Evolutionary conservation across 805 yeast genomes (phyloP), one percentile per base, ranked within the genome.

Genomic region (Yamadazyma sp.): DNA sequence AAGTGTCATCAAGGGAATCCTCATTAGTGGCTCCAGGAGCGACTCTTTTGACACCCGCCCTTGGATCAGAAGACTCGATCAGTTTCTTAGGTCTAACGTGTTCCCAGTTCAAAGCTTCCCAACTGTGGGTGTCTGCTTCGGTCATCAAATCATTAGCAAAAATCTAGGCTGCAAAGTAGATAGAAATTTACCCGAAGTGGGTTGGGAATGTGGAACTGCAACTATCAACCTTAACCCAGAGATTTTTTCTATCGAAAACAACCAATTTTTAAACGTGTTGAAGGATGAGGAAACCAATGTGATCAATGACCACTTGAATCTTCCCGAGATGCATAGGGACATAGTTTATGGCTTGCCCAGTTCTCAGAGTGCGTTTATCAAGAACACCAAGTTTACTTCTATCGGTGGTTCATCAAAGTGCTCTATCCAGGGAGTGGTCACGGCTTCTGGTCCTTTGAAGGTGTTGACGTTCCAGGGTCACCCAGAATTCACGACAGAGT

Each of bases 401-500:
- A 61, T 80, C 55, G 84, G 95, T 0, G 57, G 72, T 5, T 73
- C 83, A 6, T 57, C 66, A 0, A 67, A 58, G 27, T 83, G 95
- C 45, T 50, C 60, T 1, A 62, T 75, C 23, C 96, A 89, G 60
- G 95, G 95, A 0, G 61, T 85, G 19, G 74, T 64, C 11, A 57
- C 71, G 2, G 55, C 50, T 11, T 38, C 73, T 38, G 73, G 75
- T 27, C 67, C 71, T 0, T 53, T 67, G 15, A 67, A 71, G 29
- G 37, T 84, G 6, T 59, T 89, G 15, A 77, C 93, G 0, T 75
- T 88, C 48, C 97, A 89, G 59, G 96, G 96, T 0, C 97, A 89
- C 52, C 96, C 96, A 0, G 96, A 89, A 55, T 89, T 85, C 52
- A 53, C 62, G 17, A 62, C 64, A 0, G 67, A 58, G 3, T 53